Base-by-base conservation (phyloP, 257 asterid species). In the Nicotiana attenuata region DNA sequence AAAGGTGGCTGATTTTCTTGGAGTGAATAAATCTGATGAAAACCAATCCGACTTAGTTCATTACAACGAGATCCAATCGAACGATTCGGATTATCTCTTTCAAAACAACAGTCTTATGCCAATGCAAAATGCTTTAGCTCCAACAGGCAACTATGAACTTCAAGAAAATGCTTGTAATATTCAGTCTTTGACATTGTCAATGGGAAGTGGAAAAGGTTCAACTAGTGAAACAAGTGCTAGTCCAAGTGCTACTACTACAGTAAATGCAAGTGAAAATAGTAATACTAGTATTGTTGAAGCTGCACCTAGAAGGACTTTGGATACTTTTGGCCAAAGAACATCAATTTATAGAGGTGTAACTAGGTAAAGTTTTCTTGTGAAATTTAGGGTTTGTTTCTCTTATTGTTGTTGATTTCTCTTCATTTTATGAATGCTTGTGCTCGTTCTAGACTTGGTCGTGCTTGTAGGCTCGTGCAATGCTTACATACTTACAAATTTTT, bases 321-420 rank as follows among this genome's bases (percentile, higher is more conserved):
- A 95, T 68, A 95, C 98, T 13, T 95, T 95, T 82, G 99, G 99
- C 9, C 99, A 95, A 88, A 86, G 99, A 89, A 95, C 99, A 19
- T 95, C 99, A 0, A 95, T 95, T 10, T 95, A 95, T 81, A 87
- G 99, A 84, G 99, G 99, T 22, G 99, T 95, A 17, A 95, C 99
- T 0, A 95, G 98, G 99, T 94, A 28, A 24, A 24, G 28, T 35
- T 64, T 66, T 24, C 7, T 26, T 41, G 7, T n/a, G 20, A 7
- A 10, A 3, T 20, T 33, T 20, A 20, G 59, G 31, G 38, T 71
- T 45, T 52, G 20, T 22, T 69, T 22, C 41, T 41, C 7, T 69
- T 45, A 9, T 45, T 71, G 38, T 45, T 71, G 57, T 52, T 13
- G 2, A 14, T 71, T 45, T 22, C 38, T 38, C n/a, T 45, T 71